Evolutionary conservation across 345 rosid species (phyloP).

Genomic region (Salix suchowensis): DNA sequence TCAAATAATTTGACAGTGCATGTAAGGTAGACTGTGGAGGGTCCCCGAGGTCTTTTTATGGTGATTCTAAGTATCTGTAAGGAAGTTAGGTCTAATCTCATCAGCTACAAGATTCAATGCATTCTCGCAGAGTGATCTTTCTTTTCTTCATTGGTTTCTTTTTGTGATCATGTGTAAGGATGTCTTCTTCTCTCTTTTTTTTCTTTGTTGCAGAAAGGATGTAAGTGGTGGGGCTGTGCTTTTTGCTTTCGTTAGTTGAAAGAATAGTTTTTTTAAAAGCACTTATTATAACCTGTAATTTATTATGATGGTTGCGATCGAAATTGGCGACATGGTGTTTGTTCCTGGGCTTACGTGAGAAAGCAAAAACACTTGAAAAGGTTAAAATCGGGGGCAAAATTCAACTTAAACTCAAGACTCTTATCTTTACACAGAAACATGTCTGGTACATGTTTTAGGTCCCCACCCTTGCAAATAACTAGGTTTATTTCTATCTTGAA

Average conservation of each 20-base stretch:
- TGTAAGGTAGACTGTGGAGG: background rate
- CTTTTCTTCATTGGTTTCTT: background rate
- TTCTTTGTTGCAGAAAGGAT: background rate
- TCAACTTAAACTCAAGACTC: background rate
- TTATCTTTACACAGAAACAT: conserved; percentile 10
- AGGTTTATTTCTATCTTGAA: background rate
- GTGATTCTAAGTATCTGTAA: background rate
- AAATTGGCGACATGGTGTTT: background rate
- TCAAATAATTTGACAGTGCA: background rate
- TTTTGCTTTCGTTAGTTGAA: conserved; percentile 7
- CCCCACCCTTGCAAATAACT: background rate
- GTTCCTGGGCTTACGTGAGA: background rate
- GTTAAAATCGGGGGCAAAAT: background rate
- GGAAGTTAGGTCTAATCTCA: conserved; percentile 7
- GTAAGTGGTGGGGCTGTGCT: conserved; percentile 18
- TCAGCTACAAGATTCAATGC: conserved; percentile 11
- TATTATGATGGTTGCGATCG: background rate
- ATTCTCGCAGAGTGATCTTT: background rate
- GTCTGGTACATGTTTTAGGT: conserved; percentile 21
- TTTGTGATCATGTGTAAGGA: background rate
- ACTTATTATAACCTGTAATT: background rate
- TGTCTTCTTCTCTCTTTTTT: background rate
- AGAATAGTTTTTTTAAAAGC: background rate
- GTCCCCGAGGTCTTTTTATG: background rate
- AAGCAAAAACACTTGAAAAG: background rate